A percentile compares a stretch with the other conserved stretches of the same genome.
phyloP scores from a whole-genome alignment of 345 rosid species.

The Ricinus communis region DNA sequence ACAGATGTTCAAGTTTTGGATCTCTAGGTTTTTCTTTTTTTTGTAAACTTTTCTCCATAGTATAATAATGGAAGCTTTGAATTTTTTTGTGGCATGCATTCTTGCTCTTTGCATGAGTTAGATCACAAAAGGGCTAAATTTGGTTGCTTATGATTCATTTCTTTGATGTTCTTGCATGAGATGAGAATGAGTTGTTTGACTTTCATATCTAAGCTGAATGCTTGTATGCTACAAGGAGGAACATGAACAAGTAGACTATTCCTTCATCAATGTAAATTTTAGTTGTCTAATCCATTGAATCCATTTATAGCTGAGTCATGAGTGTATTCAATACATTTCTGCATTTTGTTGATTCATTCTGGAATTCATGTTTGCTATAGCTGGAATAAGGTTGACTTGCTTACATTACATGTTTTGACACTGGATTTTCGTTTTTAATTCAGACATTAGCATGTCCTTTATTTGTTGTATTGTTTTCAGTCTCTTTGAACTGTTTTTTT shows the following conservation, averaged over 20 bases:
- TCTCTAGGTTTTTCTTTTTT: not conserved
- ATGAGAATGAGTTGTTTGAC: not conserved
- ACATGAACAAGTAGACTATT: not conserved
- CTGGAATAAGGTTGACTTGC: not conserved
- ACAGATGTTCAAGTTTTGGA: not conserved
- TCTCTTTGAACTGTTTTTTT: not conserved
- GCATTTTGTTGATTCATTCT: not conserved
- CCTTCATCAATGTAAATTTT: not conserved
- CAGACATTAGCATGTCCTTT: not conserved
- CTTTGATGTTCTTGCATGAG: not conserved
- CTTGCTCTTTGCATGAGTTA: not conserved
- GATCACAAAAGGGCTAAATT: not conserved
- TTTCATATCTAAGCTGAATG: not conserved
- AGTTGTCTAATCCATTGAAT: not conserved
- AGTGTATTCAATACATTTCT: not conserved
- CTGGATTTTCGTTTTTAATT: too few relatives aligned
- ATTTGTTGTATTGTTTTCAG: not conserved
- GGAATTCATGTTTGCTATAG: not conserved
- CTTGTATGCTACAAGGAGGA: not conserved
- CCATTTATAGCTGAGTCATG: not conserved
- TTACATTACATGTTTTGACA: not conserved
- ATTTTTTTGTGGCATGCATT: slow-evolving; percentile 3
- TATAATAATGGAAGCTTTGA: slow-evolving; percentile 7
- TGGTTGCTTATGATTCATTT: not conserved
- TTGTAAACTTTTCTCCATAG: not conserved